Evolutionary conservation across 2,329 filamentous ascomycete genomes (phyloP).

Genomic region (Colletotrichum lindemuthianum): DNA sequence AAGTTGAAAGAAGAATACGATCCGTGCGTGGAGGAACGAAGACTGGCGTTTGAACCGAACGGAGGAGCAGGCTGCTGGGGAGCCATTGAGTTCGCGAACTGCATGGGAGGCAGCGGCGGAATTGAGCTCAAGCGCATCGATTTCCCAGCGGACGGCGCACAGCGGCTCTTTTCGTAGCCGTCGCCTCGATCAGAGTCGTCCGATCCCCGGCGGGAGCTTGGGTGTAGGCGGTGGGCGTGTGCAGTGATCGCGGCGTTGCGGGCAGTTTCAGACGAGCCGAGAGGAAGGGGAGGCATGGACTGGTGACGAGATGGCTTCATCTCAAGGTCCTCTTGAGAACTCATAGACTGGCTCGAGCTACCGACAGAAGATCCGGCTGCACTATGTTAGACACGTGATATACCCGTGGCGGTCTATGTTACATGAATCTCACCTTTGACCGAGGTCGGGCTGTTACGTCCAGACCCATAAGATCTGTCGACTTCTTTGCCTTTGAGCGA

Average conservation of each 20-base stretch:
- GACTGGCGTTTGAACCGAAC: constrained; percentile 33
- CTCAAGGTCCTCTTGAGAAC: constrained; percentile 53
- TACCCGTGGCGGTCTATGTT: neutral
- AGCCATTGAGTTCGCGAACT: constrained; percentile 3
- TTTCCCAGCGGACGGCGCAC: constrained; percentile 8
- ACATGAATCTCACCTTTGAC: constrained; percentile 46
- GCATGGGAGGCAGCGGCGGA: constrained; percentile 20
- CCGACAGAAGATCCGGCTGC: constrained; percentile 43
- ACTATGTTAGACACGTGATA: constrained; percentile 20
- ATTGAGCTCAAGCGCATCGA: constrained; percentile 45
- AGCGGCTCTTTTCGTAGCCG: constrained; percentile 21
- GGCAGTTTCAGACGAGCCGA: neutral
- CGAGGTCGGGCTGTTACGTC: constrained; percentile 48
- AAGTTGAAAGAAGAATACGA: constrained; percentile 36
- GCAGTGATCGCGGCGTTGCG: constrained; percentile 8
- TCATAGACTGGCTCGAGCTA: constrained; percentile 51
- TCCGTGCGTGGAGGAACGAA: constrained; percentile 21
- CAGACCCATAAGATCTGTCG: constrained; percentile 46
- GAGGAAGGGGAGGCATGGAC: constrained; percentile 21
- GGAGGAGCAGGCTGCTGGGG: neutral
- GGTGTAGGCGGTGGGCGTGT: constrained; percentile 40
- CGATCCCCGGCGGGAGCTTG: constrained; percentile 43
- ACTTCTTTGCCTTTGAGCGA: constrained; percentile 57
- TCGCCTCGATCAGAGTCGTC: constrained; percentile 41
- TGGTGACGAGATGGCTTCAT: constrained; percentile 44